phyloP scores from a whole-genome alignment of 768 basidiomycete genomes.

The Lyophyllum atratum region DNA sequence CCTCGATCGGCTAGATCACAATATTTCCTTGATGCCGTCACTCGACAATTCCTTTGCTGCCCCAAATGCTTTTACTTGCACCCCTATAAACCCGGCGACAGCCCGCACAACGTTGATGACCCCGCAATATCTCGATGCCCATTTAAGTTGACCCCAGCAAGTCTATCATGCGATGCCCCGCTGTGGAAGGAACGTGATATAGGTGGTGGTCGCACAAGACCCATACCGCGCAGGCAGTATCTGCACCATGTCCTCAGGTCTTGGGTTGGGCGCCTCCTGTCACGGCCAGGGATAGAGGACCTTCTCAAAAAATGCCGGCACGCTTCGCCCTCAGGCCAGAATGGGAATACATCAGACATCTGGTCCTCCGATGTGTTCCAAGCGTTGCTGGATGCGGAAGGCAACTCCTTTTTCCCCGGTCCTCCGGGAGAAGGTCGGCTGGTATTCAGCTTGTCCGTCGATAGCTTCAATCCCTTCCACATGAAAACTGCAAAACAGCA shows the following conservation, averaged over 20 bases:
- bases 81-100: constrained; percentile 10
- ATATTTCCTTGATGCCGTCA: constrained; percentile 25
- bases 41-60: constrained; percentile 21
- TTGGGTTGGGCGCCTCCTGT: constrained; percentile 27
- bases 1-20: constrained; percentile 13
- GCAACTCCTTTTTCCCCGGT: constrained; percentile 21
- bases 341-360: constrained; percentile 17
- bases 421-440: constrained; percentile 17
- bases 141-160: constrained; percentile 10
- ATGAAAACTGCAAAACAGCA: constrained; percentile 10
- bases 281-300: constrained; percentile 27
- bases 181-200: constrained; percentile 20
- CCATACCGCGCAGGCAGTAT: constrained; percentile 15
- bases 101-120: not conserved
- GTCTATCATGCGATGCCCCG: constrained; percentile 13
- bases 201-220: not conserved
- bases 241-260: constrained; percentile 23
- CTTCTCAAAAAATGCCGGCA: constrained; percentile 15
- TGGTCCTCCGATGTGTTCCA: constrained; percentile 19
- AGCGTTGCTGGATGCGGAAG: constrained; percentile 17
- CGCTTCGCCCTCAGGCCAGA: not conserved
- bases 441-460: not conserved
- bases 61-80: constrained; percentile 23
- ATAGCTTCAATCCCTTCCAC: not conserved
- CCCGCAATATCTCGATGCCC: constrained; percentile 9